A percentile compares a stretch with the other conserved stretches of the same genome.
Evolutionary conservation across 371 early-diverging fungal species (phyloP).

Genomic region (Saksenaea oblongispora): DNA sequence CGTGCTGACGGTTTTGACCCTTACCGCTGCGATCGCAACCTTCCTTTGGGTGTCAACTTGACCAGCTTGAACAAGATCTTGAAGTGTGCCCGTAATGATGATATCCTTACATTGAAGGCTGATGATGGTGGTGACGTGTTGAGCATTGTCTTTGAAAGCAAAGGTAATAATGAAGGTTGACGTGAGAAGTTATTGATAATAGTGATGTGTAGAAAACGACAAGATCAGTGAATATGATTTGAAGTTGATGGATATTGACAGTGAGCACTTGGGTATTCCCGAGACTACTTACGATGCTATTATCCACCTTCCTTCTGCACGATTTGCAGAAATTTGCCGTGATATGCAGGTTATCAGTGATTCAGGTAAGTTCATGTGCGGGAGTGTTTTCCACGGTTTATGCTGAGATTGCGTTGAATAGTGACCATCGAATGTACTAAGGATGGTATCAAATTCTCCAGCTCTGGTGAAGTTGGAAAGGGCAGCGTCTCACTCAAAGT

Average conservation of each 20-base stretch:
- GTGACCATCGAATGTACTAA: slow-evolving; percentile 90
- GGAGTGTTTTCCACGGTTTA: neutral
- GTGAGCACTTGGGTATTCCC: slow-evolving; percentile 95
- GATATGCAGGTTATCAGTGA: slow-evolving; percentile 89
- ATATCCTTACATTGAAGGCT: slow-evolving; percentile 89
- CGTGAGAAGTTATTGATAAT: neutral
- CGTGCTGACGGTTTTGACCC: slow-evolving; percentile 92
- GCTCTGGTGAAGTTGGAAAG: slow-evolving; percentile 89
- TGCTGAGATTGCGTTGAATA: slow-evolving; percentile 14
- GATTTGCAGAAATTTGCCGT: slow-evolving; percentile 92
- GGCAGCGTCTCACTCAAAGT: slow-evolving; percentile 86
- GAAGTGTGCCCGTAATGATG: slow-evolving; percentile 93
- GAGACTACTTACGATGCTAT: slow-evolving; percentile 91
- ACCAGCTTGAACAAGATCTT: slow-evolving; percentile 88
- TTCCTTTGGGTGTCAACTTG: slow-evolving; percentile 92
- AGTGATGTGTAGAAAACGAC: slow-evolving; percentile 65
- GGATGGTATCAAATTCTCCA: slow-evolving; percentile 90
- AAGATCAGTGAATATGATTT: slow-evolving; percentile 91
- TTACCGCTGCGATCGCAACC: slow-evolving; percentile 93
- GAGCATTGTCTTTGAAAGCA: slow-evolving; percentile 83
- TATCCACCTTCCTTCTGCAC: slow-evolving; percentile 85
- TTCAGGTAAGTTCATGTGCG: slow-evolving; percentile 56
- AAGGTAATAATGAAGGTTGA: slow-evolving; percentile 37
- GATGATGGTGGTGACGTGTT: slow-evolving; percentile 87
- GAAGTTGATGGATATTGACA: slow-evolving; percentile 97